Evolutionary conservation across 805 yeast species (phyloP), one percentile per base, ranked within the genome.

Genomic region (Yarrowia porcina): DNA sequence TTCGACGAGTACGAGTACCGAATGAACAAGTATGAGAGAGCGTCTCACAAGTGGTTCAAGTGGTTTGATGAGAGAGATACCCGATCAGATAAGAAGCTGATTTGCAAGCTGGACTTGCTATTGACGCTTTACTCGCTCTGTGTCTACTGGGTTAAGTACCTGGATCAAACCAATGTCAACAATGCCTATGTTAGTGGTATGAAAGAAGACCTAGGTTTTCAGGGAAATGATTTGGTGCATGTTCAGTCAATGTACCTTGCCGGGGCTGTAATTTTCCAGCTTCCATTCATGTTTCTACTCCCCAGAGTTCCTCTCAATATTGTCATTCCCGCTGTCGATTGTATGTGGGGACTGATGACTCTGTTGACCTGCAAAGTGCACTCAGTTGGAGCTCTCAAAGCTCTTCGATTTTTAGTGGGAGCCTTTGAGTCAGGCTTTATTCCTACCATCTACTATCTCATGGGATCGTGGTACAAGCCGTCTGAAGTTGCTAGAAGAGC

Each of bases 111-210:
- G 35, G 90, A 85, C 68, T 64, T 83, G 13, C 69, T 83, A 35
- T 72, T 87, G 59, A 78, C 84, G n/a, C 73, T 79, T 28, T 83
- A 83, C 66, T 77, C 86, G 0, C 80, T 84, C 70, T 70, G 84
- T 64, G 83, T 83, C 1, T 85, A 85, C 71, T 87, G 69, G 79
- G 39, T 49, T 39, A 49, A 49, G 56, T 49, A 49, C 21, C 39
- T 89, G 70, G 96, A 89, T 72, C 79, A 94, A 72, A 92, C 89
- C 64, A 89, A 89, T 72, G 87, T 89, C 65, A 84, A 92, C 28
- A 89, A 89, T 73, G 96, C 96, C 11, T 83, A 84, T 65, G 81
- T 86, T 63, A 88, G 87, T 70, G 90, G 90, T 12, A 77, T 89
- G 77, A 78, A 79, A 18, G 74, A 69, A 1, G 88, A 84, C 62